Percentiles rank a stretch among this genome's conserved stretches.
Conservation (phyloP, 495 filamentous ascomycete species). For the Daldinia caldariorum region DNA sequence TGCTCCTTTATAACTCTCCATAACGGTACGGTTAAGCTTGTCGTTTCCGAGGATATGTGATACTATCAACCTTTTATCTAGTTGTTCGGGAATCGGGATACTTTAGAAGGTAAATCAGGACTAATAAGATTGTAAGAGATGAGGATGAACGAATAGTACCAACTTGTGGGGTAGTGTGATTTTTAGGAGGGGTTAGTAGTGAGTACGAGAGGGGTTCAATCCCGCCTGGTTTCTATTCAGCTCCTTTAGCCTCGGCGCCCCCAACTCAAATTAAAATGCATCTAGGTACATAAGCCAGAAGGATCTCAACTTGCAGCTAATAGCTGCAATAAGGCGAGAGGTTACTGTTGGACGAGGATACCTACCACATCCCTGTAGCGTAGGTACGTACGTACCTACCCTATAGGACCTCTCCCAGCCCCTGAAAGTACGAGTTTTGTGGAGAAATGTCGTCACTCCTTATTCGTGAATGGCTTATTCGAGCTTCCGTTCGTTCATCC, state of each 20-base stretch:
- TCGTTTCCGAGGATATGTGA: neutral
- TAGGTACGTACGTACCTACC: neutral
- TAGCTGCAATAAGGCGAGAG: neutral
- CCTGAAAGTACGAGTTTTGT: slow-evolving; percentile 20
- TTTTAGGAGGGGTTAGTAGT: neutral
- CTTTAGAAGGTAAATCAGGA: too few species aligned
- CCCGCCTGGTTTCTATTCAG: slow-evolving; percentile 7
- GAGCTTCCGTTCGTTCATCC: slow-evolving; percentile 13
- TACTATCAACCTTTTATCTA: too few species aligned
- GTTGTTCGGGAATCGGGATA: too few species aligned
- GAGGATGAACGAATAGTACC: too few species aligned
- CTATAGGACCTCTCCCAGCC: too few species aligned
- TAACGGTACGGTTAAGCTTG: neutral
- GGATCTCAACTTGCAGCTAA: neutral
- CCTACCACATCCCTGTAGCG: neutral
- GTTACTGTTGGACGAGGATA: neutral
- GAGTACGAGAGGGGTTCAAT: neutral
- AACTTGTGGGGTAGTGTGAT: neutral
- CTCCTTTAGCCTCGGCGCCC: slow-evolving; percentile 9
- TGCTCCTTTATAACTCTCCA: neutral
- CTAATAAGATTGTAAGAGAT: too few species aligned
- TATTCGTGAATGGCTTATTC: slow-evolving; percentile 14
- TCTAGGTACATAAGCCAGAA: neutral
- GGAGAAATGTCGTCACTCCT: slow-evolving; percentile 39
- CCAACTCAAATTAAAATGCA: neutral